Evolutionary conservation across 768 basidiomycete genomes (phyloP).

Genomic region (Collybia sordida): DNA sequence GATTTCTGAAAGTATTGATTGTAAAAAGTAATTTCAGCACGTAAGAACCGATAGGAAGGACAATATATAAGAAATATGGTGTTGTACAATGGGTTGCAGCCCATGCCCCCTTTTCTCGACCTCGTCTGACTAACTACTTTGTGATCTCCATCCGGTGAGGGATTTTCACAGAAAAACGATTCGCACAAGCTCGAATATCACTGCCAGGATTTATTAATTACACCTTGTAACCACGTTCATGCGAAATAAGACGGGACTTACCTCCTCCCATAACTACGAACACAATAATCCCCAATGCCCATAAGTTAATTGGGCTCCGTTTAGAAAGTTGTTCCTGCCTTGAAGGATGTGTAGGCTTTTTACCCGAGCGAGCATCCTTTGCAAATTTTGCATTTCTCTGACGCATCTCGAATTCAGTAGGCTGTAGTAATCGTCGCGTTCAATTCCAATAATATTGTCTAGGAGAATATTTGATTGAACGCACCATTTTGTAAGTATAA

Average conservation of each 20-base stretch:
- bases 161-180: constrained; percentile 59
- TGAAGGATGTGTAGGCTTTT: constrained; percentile 72
- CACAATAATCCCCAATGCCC: constrained; percentile 70
- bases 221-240: neutral
- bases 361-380: constrained; percentile 67
- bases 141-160: neutral
- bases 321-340: constrained; percentile 70
- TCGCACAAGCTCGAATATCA: constrained; percentile 70
- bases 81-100: constrained; percentile 2
- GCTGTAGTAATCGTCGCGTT: constrained; percentile 37
- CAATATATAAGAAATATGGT: neutral
- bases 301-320: constrained; percentile 71
- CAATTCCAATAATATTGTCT: neutral
- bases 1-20: neutral
- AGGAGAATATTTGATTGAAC: neutral
- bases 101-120: constrained; percentile 2
- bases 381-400: constrained; percentile 82
- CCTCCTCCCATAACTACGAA: constrained; percentile 85
- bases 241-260: constrained; percentile 28
- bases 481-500: constrained; percentile 27
- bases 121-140: neutral
- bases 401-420: constrained; percentile 81
- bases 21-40: neutral
- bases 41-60: neutral
- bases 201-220: constrained; percentile 32